Conservation (phyloP, 306 rosid species). For the Quercus rubra region DNA sequence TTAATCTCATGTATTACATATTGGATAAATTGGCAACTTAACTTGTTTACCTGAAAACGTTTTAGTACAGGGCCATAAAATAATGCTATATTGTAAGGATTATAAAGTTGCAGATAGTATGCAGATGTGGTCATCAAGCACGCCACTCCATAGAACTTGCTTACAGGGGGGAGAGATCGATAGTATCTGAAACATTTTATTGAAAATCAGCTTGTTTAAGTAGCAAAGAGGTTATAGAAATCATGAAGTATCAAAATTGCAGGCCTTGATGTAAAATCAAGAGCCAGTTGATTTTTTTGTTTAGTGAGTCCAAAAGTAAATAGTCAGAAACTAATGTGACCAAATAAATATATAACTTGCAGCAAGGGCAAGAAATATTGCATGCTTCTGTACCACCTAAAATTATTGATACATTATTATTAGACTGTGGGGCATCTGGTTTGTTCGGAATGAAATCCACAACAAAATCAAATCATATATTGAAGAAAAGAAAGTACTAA, state of each 20-base stretch:
- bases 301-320: background rate
- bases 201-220: background rate
- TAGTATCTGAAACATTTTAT: slow-evolving; percentile 44
- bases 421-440: no score
- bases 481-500: background rate
- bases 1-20: background rate
- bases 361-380: no score
- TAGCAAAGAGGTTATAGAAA: background rate
- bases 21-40: background rate
- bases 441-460: background rate
- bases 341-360: background rate
- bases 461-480: background rate
- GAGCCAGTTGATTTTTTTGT: no score
- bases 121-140: slow-evolving; percentile 62
- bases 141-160: slow-evolving; percentile 64
- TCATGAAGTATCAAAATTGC: background rate
- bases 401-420: no score
- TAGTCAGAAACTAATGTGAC: background rate
- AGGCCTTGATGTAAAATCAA: background rate
- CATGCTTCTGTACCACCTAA: no score
- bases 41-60: slow-evolving; percentile 48
- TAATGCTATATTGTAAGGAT: slow-evolving; percentile 21
- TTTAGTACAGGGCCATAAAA: slow-evolving; percentile 43
- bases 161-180: slow-evolving; percentile 68
- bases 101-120: no score